Evolutionary conservation across 148 eudicot genomes (phyloP).

Genomic region (Camellia granthamiana): DNA sequence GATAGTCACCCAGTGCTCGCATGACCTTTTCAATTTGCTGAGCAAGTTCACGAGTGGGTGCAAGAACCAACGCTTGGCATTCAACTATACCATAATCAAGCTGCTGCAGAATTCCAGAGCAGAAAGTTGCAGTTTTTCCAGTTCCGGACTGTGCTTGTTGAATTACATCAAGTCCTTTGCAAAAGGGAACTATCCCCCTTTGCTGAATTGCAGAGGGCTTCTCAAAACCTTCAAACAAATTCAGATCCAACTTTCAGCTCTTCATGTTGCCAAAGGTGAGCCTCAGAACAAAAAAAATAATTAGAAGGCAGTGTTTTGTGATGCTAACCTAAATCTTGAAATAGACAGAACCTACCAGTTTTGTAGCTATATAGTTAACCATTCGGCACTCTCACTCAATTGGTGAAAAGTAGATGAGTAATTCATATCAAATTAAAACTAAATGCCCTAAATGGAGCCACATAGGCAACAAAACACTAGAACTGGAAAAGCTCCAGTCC

Average conservation of each 20-base stretch:
- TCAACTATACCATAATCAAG: conserved; percentile 41
- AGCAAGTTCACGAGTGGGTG: conserved; percentile 60
- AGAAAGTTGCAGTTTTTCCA: conserved; percentile 61
- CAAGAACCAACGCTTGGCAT: conserved; percentile 55
- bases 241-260: conserved; percentile 6
- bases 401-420: background rate
- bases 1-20: conserved; percentile 64
- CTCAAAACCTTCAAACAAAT: conserved; percentile 42
- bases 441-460: background rate
- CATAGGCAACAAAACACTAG: background rate
- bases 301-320: background rate
- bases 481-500: background rate
- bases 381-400: too few relatives aligned
- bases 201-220: conserved; percentile 68
- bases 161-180: conserved; percentile 55
- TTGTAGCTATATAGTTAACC: background rate
- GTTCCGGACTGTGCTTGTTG: conserved; percentile 71
- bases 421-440: background rate
- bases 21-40: conserved; percentile 61
- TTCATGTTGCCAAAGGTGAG: background rate
- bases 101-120: conserved; percentile 59
- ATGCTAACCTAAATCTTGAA: background rate
- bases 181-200: conserved; percentile 56
- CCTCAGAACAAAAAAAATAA: background rate
- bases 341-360: background rate